Base-by-base conservation (phyloP, 257 asterid genomes). In the Solanum lignicaule region DNA sequence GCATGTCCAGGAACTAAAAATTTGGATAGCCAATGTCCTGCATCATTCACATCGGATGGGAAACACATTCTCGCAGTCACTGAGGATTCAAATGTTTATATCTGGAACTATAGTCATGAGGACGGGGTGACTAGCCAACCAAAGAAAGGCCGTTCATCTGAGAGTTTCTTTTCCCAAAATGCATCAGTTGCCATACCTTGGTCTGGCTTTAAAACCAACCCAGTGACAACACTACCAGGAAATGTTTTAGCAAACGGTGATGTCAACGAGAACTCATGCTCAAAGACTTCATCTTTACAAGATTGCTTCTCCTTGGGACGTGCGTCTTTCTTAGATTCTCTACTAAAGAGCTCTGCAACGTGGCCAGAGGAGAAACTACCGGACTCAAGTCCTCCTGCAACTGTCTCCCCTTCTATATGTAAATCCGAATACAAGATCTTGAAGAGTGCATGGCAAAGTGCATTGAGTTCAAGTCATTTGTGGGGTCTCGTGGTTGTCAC, bases 401-500 rank as follows among this genome's bases (percentile, higher is more conserved):
- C 92, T 1, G 84, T 76, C 18, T 91, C 92, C 25, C 93, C 94
- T 10, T 83, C 92, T 0, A 87, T 89, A 8, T 31, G 90, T 52
- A 96, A 92, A 88, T 91, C 98, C 0, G 98, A 95, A 81, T 93
- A 92, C 87, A 95, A 94, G 93, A 94, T 95, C 81, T 88, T 95
- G 86, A 96, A 93, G 93, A 93, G 91, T 41, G 95, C 96, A 15
- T 93, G 93, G 95, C 90, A 91, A 87, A 93, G 86, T 33, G 94
- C 96, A 1, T 83, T 94, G 87, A 90, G 88, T 86, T 91, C 94
- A 7, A 95, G 96, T 31, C 92, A 96, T 87, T 89, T 91, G 88
- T 96, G 98, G 98, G 98, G 98, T 13, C 94, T 92, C 31, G 98
- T 96, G 90, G 88, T 95, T 23, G 98, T 96, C 6, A 96, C 98